These are phyloP conservation scores for Puccinia coronata DNA, from an alignment of 1,284 basidiomycete genomes.

Conservation along the genomic window DNA sequence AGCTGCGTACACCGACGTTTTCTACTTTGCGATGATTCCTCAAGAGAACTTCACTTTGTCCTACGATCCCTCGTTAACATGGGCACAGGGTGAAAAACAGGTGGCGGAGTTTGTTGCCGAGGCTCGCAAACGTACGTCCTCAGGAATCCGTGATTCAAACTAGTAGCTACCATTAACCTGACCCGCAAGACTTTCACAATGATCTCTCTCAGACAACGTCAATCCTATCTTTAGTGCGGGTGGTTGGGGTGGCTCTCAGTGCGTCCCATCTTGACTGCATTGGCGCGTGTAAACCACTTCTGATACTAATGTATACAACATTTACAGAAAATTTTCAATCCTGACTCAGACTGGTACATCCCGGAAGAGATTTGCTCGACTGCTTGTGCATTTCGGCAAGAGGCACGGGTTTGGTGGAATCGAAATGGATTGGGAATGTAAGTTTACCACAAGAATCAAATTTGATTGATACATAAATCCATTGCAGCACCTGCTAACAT, in stretches of 20 bases:
- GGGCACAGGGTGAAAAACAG: background rate
- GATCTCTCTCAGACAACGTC: constrained; percentile 33
- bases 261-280: background rate
- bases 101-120: constrained; percentile 21
- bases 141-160: background rate
- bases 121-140: constrained; percentile 21
- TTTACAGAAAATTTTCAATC: constrained; percentile 36
- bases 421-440: constrained; percentile 47
- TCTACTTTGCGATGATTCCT: constrained; percentile 34
- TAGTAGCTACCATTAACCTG: background rate
- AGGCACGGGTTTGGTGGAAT: constrained; percentile 32
- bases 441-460: background rate
- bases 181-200: background rate
- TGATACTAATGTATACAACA: background rate
- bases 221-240: constrained; percentile 21
- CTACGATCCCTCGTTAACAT: constrained; percentile 4
- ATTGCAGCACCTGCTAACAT: background rate
- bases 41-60: background rate
- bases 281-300: background rate
- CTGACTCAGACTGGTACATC: background rate
- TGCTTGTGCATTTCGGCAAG: constrained; percentile 25
- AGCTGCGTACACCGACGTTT: constrained; percentile 46
- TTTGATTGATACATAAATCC: background rate
- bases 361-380: constrained; percentile 30
- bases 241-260: constrained; percentile 47